Conservation (phyloP, 2,329 filamentous ascomycete species). For the Beauveria rudraprayagi region DNA sequence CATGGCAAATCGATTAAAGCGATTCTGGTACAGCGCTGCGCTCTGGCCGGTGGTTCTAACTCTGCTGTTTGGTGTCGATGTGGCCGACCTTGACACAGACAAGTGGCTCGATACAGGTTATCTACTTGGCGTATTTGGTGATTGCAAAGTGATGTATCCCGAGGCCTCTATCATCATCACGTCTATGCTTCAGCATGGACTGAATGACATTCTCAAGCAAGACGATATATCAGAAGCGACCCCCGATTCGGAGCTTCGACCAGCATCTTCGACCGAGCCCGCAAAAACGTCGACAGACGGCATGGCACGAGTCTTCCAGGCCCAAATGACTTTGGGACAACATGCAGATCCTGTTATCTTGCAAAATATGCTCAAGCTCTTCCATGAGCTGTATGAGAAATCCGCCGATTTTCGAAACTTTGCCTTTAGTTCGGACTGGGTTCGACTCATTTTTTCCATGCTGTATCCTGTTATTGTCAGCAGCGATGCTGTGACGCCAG, state of each 20-base stretch:
- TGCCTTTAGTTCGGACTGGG: slow-evolving; percentile 68
- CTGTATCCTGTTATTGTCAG: slow-evolving; percentile 86
- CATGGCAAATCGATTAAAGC: slow-evolving; percentile 70
- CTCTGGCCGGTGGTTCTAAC: slow-evolving; percentile 86
- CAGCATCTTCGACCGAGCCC: neutral
- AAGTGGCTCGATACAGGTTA: slow-evolving; percentile 65
- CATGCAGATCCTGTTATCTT: slow-evolving; percentile 47
- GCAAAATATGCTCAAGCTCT: slow-evolving; percentile 68
- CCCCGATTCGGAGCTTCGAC: neutral
- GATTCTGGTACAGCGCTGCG: slow-evolving; percentile 80
- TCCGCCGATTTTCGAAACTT: slow-evolving; percentile 79
- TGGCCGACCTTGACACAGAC: slow-evolving; percentile 65
- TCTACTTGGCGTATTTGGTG: slow-evolving; percentile 66
- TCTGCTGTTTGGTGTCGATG: slow-evolving; percentile 78
- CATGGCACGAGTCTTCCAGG: neutral
- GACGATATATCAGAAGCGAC: slow-evolving; percentile 25
- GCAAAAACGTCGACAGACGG: neutral
- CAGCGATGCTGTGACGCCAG: slow-evolving; percentile 71
- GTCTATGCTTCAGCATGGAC: slow-evolving; percentile 77
- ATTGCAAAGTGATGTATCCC: slow-evolving; percentile 60
- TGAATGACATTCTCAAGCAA: slow-evolving; percentile 61
- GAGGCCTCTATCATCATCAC: slow-evolving; percentile 74
- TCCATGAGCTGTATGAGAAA: slow-evolving; percentile 68
- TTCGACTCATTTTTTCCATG: slow-evolving; percentile 68
- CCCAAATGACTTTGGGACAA: slow-evolving; percentile 9